These are phyloP conservation scores for Fusarium xyrophilum DNA, from an alignment of 2,329 filamentous ascomycete genomes.

Conservation along the genomic window DNA sequence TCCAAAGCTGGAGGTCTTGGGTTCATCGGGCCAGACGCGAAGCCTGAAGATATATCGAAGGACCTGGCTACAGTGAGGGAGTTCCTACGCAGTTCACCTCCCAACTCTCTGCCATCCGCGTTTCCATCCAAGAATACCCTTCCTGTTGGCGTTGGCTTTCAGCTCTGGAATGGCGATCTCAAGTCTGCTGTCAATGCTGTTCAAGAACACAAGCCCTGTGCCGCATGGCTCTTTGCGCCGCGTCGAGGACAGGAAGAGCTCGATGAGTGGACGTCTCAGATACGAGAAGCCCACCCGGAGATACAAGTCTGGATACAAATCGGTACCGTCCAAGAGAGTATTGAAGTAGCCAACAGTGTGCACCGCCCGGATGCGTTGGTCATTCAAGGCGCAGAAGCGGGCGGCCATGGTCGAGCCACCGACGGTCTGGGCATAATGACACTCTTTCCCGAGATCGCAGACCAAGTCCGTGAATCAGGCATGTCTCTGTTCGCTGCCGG, in stretches of 20 bases:
- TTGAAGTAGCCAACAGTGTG: constrained; percentile 47
- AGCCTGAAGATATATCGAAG: constrained; percentile 42
- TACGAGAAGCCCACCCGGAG: constrained; percentile 49
- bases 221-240: constrained; percentile 55
- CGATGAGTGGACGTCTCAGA: constrained; percentile 53
- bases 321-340: constrained; percentile 56
- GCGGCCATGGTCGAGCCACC: constrained; percentile 57
- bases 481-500: constrained; percentile 60
- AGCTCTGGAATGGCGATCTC: constrained; percentile 54
- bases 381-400: constrained; percentile 60
- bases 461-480: constrained; percentile 45
- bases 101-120: constrained; percentile 5
- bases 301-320: constrained; percentile 62
- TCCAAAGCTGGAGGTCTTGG: constrained; percentile 75
- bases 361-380: constrained; percentile 58
- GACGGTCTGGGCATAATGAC: constrained; percentile 55
- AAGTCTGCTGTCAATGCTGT: constrained; percentile 43
- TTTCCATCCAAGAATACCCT: constrained; percentile 38
- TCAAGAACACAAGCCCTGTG: constrained; percentile 44
- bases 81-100: constrained; percentile 28
- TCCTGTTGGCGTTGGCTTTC: constrained; percentile 54
- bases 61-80: constrained; percentile 44
- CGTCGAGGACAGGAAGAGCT: constrained; percentile 46
- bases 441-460: constrained; percentile 58
- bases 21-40: constrained; percentile 52